Base-by-base conservation (phyloP, 306 rosid genomes). In the Spatholobus suberectus region DNA sequence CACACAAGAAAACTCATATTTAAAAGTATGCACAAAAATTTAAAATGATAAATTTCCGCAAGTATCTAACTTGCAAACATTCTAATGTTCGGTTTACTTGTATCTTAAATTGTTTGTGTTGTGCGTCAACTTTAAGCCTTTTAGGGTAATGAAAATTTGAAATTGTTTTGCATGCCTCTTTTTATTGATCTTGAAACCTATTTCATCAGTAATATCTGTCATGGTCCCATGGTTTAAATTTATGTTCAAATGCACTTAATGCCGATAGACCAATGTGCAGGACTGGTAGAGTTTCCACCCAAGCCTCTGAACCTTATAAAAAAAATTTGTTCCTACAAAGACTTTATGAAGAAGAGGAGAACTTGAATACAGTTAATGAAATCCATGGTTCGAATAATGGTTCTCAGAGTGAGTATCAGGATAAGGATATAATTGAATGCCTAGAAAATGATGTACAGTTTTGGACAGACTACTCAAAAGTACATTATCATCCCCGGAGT, bases 401-500 rank as follows among this genome's bases (percentile, higher is more conserved):
- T 46, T 73, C 82, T 51, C 72, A 12, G 29, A 84, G 62, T 77
- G 93, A 87, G 85, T 87, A 82, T 87, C 79, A 87, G 73, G 94
- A 93, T 65, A 86, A 71, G 74, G 93, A 93, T 79, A 69, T 89
- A 34, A 83, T 89, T 70, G 96, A 93, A 54, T 17, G 79, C 81
- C 86, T 95, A 77, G 98, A 95, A 86, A 89, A 77, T 81, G 88
- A 78, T 76, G 96, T 90, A 59, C 84, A 86, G 32, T 90, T 76
- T 86, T 93, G 98, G 98, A 89, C 98, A 41, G 98, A 95, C 88
- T 95, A 89, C 90, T 93, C 98, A 69, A 95, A 95, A 88, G 94
- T 92, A 80, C 94, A 95, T 78, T 95, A 87, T 75, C 99, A 95
- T 85, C 98, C 93, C 38, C 91, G 81, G 65, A 93, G 97, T 87